Evolutionary conservation across 2,329 filamentous ascomycete species (phyloP).

Genomic region (Erysiphe neolycopersici): DNA sequence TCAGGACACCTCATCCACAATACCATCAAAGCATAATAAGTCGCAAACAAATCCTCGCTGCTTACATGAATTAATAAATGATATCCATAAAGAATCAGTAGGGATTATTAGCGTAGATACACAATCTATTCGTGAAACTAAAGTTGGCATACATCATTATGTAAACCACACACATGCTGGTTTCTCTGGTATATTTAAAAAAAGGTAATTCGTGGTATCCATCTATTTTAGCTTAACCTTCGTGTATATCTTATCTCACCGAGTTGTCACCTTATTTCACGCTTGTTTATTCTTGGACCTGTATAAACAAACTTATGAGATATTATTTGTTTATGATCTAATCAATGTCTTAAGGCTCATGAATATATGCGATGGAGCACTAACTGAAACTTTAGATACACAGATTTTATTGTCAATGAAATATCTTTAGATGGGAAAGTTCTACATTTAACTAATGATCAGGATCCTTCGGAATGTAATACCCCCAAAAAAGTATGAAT

Average conservation of each 20-base stretch:
- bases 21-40: not conserved
- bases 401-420: slow-evolving; percentile 51
- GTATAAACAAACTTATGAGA: not conserved
- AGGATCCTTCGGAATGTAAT: not conserved
- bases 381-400: slow-evolving; percentile 24
- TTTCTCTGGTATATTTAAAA: slow-evolving; percentile 39
- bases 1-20: not conserved
- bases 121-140: slow-evolving; percentile 6
- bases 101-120: not conserved
- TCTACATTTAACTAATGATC: slow-evolving; percentile 25
- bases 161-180: slow-evolving; percentile 28
- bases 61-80: not conserved
- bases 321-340: not conserved
- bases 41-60: not conserved
- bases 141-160: slow-evolving; percentile 35
- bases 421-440: slow-evolving; percentile 35
- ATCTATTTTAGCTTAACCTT: not conserved
- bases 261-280: not conserved
- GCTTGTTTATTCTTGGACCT: not conserved
- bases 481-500: not conserved
- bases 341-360: not conserved
- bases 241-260: not conserved
- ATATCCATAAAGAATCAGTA: not conserved
- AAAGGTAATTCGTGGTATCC: slow-evolving; percentile 21
- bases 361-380: not conserved